phyloP scores from a whole-genome alignment of 768 basidiomycete genomes.

The Sarcomyxa edulis region DNA sequence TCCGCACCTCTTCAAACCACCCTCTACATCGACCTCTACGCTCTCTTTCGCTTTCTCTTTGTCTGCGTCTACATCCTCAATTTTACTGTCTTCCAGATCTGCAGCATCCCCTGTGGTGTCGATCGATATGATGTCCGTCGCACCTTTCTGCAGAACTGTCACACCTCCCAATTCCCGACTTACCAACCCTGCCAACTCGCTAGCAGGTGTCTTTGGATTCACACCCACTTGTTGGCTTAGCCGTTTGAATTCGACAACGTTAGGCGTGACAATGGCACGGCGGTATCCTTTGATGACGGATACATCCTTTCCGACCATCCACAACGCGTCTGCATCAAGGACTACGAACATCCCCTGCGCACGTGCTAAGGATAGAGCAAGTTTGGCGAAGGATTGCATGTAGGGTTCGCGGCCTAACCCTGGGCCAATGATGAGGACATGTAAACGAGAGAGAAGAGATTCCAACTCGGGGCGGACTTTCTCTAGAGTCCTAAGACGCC shows the following conservation, averaged over 20 bases:
- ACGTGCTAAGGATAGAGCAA: constrained; percentile 73
- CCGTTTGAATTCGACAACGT: constrained; percentile 88
- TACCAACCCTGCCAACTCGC: constrained; percentile 62
- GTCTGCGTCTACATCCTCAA: constrained; percentile 38
- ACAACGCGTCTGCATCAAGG: constrained; percentile 91
- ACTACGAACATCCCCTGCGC: constrained; percentile 80
- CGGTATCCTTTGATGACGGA: constrained; percentile 78
- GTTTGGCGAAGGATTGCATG: constrained; percentile 81
- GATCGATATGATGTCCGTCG: constrained; percentile 74
- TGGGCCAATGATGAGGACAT: constrained; percentile 90
- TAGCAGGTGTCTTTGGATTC: constrained; percentile 42
- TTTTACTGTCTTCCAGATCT: constrained; percentile 36
- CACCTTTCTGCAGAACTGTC: constrained; percentile 87
- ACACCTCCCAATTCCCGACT: constrained; percentile 80
- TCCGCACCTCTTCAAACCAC: constrained; percentile 89
- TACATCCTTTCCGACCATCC: constrained; percentile 72
- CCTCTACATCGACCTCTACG: constrained; percentile 61
- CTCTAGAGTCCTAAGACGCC: constrained; percentile 39
- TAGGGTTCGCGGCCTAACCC: constrained; percentile 88
- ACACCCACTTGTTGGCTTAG: constrained; percentile 72
- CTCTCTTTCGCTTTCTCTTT: constrained; percentile 53
- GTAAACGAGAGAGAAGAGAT: constrained; percentile 77
- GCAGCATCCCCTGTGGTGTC: constrained; percentile 58
- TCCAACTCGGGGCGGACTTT: constrained; percentile 48
- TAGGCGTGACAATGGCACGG: constrained; percentile 88